Conservation (phyloP, 139 green algal species). For the Spirogloea muscicola region DNA sequence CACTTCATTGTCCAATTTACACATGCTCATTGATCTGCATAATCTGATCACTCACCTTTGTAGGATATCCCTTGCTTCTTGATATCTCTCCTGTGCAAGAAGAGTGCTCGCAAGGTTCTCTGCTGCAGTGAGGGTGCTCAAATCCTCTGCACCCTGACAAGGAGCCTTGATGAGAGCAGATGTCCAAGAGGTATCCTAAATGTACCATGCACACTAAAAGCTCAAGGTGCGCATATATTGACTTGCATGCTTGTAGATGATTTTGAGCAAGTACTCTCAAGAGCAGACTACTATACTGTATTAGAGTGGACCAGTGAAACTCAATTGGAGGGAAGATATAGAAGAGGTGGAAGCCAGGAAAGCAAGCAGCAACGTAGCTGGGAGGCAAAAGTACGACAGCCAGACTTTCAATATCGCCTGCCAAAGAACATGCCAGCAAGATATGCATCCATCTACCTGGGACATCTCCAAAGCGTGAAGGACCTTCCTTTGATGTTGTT, state of each 20-base stretch:
- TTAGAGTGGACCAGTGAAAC: not conserved
- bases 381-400: not conserved
- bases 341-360: not conserved
- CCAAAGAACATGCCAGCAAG: no score
- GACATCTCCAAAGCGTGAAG: conserved; percentile 11
- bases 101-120: conserved; percentile 15
- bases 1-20: no score
- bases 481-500: conserved; percentile 1
- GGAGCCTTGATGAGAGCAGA: not conserved
- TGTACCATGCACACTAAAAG: not conserved
- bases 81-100: not conserved
- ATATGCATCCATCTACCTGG: not conserved
- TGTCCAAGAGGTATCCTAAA: not conserved
- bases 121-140: not conserved
- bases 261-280: not conserved
- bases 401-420: no score
- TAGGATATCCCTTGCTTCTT: no score
- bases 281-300: not conserved
- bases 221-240: not conserved
- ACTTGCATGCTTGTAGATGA: not conserved
- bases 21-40: no score
- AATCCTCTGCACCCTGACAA: not conserved
- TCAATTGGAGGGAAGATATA: not conserved
- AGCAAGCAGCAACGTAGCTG: not conserved
- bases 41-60: no score